Percentiles rank a stretch among this genome's conserved stretches.
Evolutionary conservation across 208 protist genomes (phyloP).

Genomic region (Crithidia expoeki): DNA sequence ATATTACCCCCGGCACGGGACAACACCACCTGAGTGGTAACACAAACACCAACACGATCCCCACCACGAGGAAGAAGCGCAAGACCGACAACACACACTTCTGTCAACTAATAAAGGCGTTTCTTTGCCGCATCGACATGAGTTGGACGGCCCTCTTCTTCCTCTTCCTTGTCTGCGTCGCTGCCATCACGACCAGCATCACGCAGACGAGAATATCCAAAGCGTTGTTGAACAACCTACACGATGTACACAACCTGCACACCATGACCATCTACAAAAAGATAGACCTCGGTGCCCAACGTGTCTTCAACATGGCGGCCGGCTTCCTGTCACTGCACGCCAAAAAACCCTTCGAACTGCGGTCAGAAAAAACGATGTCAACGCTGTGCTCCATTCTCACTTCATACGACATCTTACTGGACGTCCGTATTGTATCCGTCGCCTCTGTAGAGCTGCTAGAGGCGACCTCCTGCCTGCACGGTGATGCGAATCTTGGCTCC

Average conservation of each 20-base stretch:
- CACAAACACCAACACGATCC: no score
- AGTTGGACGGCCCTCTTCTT: slow-evolving; percentile 13
- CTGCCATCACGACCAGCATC: not conserved
- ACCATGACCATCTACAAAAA: slow-evolving; percentile 1
- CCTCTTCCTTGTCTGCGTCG: slow-evolving; percentile 6
- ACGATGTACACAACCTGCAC: slow-evolving; percentile 11
- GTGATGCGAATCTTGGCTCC: not conserved
- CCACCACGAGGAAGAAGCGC: no score
- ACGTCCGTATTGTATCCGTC: not conserved
- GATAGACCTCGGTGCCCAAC: not conserved
- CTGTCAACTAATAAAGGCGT: not conserved
- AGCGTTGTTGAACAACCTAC: slow-evolving; percentile 1
- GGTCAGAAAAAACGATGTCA: slow-evolving; percentile 1
- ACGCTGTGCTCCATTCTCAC: slow-evolving; percentile 10
- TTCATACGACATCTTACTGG: not conserved
- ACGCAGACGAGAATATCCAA: not conserved
- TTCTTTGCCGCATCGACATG: slow-evolving; percentile 11
- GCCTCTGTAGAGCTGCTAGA: not conserved
- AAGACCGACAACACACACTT: no score
- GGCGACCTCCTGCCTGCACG: slow-evolving; percentile 21
- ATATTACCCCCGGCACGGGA: no score
- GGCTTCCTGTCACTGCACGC: not conserved
- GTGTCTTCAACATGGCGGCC: slow-evolving; percentile 2
- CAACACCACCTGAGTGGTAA: no score
- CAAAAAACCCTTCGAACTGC: not conserved